Evolutionary conservation across 192 early-diverging fungal genomes (phyloP).

Genomic region (Backusella morwellensis): DNA sequence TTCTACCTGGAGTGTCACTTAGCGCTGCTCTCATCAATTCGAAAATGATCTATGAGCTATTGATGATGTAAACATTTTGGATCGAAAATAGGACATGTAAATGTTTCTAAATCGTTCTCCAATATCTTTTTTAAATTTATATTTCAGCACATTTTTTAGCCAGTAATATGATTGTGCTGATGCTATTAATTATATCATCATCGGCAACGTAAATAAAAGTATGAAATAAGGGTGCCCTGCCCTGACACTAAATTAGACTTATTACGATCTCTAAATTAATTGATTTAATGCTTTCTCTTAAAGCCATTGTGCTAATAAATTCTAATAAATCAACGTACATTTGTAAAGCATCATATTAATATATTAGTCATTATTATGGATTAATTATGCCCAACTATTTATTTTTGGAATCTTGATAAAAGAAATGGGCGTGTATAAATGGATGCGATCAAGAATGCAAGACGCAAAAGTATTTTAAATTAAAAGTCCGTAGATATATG

Average conservation of each 20-base stretch:
- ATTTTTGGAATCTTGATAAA: not conserved
- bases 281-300: not conserved
- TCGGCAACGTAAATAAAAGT: not conserved
- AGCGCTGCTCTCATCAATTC: too few species aligned
- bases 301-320: not conserved
- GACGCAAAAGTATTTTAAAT: not conserved
- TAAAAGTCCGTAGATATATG: not conserved
- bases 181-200: not conserved
- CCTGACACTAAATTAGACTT: not conserved
- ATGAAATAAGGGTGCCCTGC: not conserved
- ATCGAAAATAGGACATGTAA: too few species aligned
- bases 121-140: not conserved
- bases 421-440: not conserved
- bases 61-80: too few species aligned
- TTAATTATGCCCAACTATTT: not conserved
- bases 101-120: too few species aligned
- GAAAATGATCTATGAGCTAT: too few species aligned
- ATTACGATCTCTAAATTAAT: not conserved
- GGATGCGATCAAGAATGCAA: not conserved
- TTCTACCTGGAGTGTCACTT: too few species aligned
- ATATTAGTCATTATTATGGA: not conserved
- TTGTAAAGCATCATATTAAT: not conserved
- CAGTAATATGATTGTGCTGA: not conserved
- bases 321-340: not conserved
- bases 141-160: not conserved